A percentile compares a stretch with the other conserved stretches of the same genome.
phyloP scores from a whole-genome alignment of 1,284 basidiomycete species.

The Cryptococcus deneoformans region DNA sequence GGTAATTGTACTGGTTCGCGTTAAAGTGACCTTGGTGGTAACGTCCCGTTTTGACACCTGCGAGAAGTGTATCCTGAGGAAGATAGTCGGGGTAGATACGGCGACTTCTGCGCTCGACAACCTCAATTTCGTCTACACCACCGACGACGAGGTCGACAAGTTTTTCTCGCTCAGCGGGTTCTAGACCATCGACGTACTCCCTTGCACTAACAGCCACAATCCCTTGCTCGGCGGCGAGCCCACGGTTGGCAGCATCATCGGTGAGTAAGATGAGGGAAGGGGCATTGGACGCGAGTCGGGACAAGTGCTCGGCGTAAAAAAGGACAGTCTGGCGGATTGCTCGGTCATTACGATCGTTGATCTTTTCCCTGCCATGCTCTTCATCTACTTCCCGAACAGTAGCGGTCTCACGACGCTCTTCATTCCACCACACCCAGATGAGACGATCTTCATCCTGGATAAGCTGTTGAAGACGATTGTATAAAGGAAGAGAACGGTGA shows the following conservation, averaged over 20 bases:
- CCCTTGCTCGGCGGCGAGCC: constrained; percentile 66
- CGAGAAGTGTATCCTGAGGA: constrained; percentile 65
- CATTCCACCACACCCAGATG: constrained; percentile 86
- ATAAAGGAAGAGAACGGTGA: constrained; percentile 79
- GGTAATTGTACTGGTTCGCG: constrained; percentile 92
- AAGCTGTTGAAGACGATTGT: constrained; percentile 83
- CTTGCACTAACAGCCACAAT: constrained; percentile 65
- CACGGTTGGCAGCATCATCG: constrained; percentile 71
- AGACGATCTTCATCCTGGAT: constrained; percentile 73
- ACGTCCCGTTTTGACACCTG: constrained; percentile 80
- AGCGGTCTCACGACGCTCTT: constrained; percentile 65
- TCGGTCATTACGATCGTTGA: constrained; percentile 91
- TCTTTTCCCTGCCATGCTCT: constrained; percentile 40
- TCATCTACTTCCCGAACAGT: constrained; percentile 25
- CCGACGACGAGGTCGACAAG: constrained; percentile 78
- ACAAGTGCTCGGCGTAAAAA: constrained; percentile 73
- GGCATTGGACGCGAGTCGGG: too few species aligned
- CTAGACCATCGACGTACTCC: constrained; percentile 73
- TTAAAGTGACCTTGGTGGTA: constrained; percentile 93
- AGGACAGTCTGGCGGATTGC: constrained; percentile 77
- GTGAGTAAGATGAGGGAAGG: constrained; percentile 53
- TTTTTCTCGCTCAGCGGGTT: constrained; percentile 54
- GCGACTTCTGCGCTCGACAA: constrained; percentile 50
- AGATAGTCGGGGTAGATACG: constrained; percentile 82
- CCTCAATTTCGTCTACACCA: constrained; percentile 55